Percentiles rank a stretch among this genome's conserved stretches.
phyloP scores from a whole-genome alignment of 75 land plant species.

The Pinus albicaulis region DNA sequence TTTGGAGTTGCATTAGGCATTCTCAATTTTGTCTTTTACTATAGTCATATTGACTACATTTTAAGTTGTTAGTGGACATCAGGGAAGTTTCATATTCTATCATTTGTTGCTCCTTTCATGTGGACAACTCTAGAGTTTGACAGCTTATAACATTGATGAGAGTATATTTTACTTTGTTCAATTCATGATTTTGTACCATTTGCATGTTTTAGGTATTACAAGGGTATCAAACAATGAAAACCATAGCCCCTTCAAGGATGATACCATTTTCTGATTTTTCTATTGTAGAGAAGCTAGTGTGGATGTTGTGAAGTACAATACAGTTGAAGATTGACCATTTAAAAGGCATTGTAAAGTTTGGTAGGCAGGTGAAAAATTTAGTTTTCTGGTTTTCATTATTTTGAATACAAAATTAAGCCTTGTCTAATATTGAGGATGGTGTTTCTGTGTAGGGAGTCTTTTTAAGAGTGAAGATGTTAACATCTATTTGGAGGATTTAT shows the following conservation, averaged over 20 bases:
- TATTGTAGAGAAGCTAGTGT: conserved; percentile 76
- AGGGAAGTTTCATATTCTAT: too few relatives aligned
- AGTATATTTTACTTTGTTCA: too few relatives aligned
- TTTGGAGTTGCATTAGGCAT: too few relatives aligned
- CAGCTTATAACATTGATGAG: too few relatives aligned
- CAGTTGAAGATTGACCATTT: conserved; percentile 80
- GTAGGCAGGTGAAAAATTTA: conserved; percentile 57
- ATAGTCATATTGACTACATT: too few relatives aligned
- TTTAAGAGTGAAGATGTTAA: neutral
- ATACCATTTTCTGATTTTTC: conserved; percentile 82
- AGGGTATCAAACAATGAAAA: conserved; percentile 83
- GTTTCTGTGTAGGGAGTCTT: neutral
- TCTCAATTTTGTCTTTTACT: too few relatives aligned
- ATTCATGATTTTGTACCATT: neutral
- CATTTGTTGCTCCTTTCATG: too few relatives aligned
- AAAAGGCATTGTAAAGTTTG: conserved; percentile 69
- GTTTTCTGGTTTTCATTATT: neutral
- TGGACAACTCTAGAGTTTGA: too few relatives aligned
- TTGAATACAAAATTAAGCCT: neutral
- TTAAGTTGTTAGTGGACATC: too few relatives aligned
- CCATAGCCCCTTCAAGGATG: conserved; percentile 56
- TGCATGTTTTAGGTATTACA: conserved; percentile 71
- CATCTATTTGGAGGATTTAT: neutral
- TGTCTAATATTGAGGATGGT: neutral
- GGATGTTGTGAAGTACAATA: conserved; percentile 88